Conservation (phyloP, 75 land plant genomes). For the Cryptomeria japonica region DNA sequence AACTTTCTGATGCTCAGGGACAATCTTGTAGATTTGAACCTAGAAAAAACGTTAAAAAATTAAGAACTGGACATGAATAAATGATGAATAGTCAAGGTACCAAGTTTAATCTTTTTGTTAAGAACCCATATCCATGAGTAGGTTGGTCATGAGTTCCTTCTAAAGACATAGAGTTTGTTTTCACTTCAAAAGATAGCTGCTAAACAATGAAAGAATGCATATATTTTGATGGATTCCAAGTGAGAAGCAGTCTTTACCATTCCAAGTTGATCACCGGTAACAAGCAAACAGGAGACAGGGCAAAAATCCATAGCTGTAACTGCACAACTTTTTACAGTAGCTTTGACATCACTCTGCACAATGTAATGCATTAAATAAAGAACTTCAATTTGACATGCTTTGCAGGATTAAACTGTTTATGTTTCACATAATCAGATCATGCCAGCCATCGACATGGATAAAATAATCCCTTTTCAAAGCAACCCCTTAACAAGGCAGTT, state of each 20-base stretch:
- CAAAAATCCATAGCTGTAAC: conserved; percentile 67
- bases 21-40: conserved; percentile 30
- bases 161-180: background rate
- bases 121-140: background rate
- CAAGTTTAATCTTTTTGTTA: background rate
- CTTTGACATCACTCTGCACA: conserved; percentile 42
- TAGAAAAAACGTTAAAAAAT: background rate
- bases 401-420: background rate
- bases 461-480: background rate
- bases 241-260: conserved; percentile 41
- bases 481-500: background rate
- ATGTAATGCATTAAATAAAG: background rate
- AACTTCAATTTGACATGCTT: background rate
- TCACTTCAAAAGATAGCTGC: background rate
- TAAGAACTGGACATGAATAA: background rate
- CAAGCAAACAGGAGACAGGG: conserved; percentile 46
- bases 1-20: conserved; percentile 24
- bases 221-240: background rate
- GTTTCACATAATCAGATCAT: background rate
- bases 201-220: background rate
- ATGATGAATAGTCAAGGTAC: background rate
- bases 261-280: conserved; percentile 77
- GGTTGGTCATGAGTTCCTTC: background rate
- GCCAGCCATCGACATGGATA: background rate
- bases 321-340: conserved; percentile 37